Base-by-base conservation (phyloP, 140 eudicot genomes). In the Senecio squalidus region DNA sequence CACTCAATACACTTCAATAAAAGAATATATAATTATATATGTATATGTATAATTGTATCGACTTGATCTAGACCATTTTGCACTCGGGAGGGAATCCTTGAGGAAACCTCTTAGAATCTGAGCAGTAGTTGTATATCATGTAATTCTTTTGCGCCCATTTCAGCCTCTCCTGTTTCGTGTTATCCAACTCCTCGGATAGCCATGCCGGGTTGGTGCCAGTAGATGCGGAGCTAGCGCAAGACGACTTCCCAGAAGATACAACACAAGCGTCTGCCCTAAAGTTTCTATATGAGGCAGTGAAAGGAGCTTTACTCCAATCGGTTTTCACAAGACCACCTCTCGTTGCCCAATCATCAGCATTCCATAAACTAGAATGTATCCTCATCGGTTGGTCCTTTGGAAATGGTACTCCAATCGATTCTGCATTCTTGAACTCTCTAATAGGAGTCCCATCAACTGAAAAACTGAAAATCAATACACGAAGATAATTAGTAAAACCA, bases 261-360 rank as follows among this genome's bases (percentile, higher is more conserved):
- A 76, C 73, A 53, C 84, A 78, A 24, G 82, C 84, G 65, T 78
- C 55, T 2, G 79, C 83, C 24, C 50, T 76, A 44, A 81, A 85
- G 60, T 79, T 79, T 20, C 81, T 52, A 54, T 78, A 85, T 0
- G 91, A 76, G 30, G 87, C 86, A 5, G 84, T 82, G 36, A 82
- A 85, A 13, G 95, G 95, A 16, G 91, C 90, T 1, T 79, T 29
- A 5, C 41, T 68, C 95, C 95, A 85, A 9, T 85, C 89, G 0
- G 91, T 79, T 76, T 85, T 79, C 26, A 85, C 78, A 2, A 77
- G 80, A 15, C 94, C 88, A 25, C 76, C 78, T 1, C 77, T 77
- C 1, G 88, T 84, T 4, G 94, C 84, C 92, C 92, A 50, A 76
- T 71, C 87, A 0, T 84, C 94, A 0, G 84, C 94, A 33, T 84